Conservation (phyloP, 164 flowering plant genomes). For the Akebia trifoliata region DNA sequence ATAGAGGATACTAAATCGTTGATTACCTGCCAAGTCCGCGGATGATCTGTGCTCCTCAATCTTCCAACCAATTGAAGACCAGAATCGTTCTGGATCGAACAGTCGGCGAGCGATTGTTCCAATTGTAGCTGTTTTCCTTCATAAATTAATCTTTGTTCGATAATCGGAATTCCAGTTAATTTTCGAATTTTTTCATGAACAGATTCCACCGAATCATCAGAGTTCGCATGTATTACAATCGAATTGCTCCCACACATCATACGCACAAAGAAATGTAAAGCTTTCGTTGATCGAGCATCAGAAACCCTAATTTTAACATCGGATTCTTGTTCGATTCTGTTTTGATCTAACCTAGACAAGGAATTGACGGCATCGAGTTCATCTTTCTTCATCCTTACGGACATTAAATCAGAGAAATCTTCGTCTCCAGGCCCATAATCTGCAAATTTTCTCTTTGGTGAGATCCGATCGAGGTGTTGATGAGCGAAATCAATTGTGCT, state of each 20-base stretch:
- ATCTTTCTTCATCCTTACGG: conserved; percentile 34
- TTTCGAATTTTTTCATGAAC: conserved; percentile 52
- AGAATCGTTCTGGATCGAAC: conserved; percentile 54
- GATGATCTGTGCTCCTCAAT: conserved; percentile 68
- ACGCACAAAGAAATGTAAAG: conserved; percentile 66
- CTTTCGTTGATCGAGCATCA: conserved; percentile 13
- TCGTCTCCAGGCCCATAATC: conserved; percentile 32
- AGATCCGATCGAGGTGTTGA: conserved; percentile 23
- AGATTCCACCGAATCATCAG: conserved; percentile 48
- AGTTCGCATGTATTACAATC: conserved; percentile 52
- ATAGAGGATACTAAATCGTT: conserved; percentile 38
- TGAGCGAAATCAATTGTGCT: conserved; percentile 6
- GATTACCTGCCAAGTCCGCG: conserved; percentile 57
- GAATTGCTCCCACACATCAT: conserved; percentile 45
- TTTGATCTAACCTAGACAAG: not conserved
- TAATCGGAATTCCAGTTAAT: conserved; percentile 54
- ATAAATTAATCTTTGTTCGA: conserved; percentile 71
- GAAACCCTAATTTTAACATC: conserved; percentile 13
- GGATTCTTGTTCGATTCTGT: not conserved
- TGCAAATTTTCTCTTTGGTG: conserved; percentile 44
- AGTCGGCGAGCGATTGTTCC: conserved; percentile 52
- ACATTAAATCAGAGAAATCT: conserved; percentile 22
- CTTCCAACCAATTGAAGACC: conserved; percentile 66
- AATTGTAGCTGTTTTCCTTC: conserved; percentile 63
- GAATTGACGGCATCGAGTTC: conserved; percentile 21